Conservation (phyloP, 768 basidiomycete genomes). For the Megacollybia marginata region DNA sequence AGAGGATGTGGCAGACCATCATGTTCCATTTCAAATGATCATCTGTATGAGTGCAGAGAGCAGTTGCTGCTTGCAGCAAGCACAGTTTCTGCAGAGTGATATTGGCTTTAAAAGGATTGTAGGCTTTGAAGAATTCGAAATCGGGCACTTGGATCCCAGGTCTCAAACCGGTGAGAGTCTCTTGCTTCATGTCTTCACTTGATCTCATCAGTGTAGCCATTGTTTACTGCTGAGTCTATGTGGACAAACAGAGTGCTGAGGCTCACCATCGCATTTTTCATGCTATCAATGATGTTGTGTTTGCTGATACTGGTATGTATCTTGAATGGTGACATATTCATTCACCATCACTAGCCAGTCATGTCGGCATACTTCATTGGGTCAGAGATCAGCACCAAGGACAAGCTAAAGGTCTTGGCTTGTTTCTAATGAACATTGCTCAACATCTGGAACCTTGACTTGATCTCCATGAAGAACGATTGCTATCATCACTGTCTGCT, state of each 20-base stretch:
- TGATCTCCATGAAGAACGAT: background rate
- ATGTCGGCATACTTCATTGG: slow-evolving; percentile 11
- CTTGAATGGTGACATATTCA: slow-evolving; percentile 16
- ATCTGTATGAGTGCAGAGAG: slow-evolving; percentile 4
- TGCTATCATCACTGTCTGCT: slow-evolving; percentile 9
- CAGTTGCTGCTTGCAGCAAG: slow-evolving; percentile 1
- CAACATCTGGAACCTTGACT: background rate
- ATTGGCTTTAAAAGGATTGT: slow-evolving; percentile 5
- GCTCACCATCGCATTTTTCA: slow-evolving; percentile 11
- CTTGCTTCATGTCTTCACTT: background rate
- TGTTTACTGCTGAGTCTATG: slow-evolving; percentile 14
- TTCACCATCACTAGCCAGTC: slow-evolving; percentile 3
- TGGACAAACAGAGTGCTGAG: slow-evolving; percentile 15
- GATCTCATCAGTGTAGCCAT: slow-evolving; percentile 10
- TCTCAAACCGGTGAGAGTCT: background rate
- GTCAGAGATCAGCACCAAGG: slow-evolving; percentile 20
- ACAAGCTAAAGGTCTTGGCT: slow-evolving; percentile 17
- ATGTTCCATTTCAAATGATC: too few relatives aligned
- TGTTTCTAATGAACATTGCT: too few relatives aligned
- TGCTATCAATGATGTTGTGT: slow-evolving; percentile 13
- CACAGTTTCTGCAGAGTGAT: slow-evolving; percentile 6
- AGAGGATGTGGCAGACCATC: too few relatives aligned
- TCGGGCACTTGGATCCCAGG: slow-evolving; percentile 1
- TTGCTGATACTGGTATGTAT: slow-evolving; percentile 10
- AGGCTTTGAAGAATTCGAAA: slow-evolving; percentile 6